Evolutionary conservation across 2,329 filamentous ascomycete species (phyloP).

Genomic region (Ophiostoma ips): DNA sequence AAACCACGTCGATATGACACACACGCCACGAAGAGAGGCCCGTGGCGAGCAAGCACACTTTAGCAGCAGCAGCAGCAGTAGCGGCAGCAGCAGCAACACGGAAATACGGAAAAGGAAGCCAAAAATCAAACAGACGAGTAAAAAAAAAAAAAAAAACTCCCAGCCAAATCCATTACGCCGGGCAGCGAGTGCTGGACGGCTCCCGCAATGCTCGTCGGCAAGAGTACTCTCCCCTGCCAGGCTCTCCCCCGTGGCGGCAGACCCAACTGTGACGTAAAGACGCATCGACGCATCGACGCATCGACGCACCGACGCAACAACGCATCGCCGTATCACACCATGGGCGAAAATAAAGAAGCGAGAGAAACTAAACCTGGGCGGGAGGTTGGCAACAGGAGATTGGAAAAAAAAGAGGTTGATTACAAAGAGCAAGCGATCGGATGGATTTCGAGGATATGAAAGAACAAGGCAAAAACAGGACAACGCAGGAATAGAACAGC

Average conservation of each 20-base stretch:
- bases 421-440: slow-evolving; percentile 4
- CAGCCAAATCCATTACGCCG: slow-evolving; percentile 14
- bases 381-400: background rate
- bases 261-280: slow-evolving; percentile 5
- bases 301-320: no score
- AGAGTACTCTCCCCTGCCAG: slow-evolving; percentile 4
- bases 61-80: no score
- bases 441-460: slow-evolving; percentile 1
- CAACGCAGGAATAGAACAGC: no score
- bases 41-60: no score
- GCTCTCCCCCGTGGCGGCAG: background rate
- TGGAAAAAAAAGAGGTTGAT: slow-evolving; percentile 5
- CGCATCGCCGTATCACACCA: background rate
- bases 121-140: no score
- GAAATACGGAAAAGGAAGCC: slow-evolving; percentile 11
- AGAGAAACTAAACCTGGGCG: slow-evolving; percentile 1
- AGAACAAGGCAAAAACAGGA: slow-evolving; percentile 3
- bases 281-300: no score
- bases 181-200: slow-evolving; percentile 5
- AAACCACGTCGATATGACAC: slow-evolving; percentile 11
- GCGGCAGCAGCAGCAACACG: slow-evolving; percentile 4
- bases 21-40: slow-evolving; percentile 3
- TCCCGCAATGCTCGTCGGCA: slow-evolving; percentile 3
- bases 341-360: no score
- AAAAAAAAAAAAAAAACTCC: slow-evolving; percentile 14